phyloP scores from a whole-genome alignment of 345 rosid genomes.

The Brassica nigra region DNA sequence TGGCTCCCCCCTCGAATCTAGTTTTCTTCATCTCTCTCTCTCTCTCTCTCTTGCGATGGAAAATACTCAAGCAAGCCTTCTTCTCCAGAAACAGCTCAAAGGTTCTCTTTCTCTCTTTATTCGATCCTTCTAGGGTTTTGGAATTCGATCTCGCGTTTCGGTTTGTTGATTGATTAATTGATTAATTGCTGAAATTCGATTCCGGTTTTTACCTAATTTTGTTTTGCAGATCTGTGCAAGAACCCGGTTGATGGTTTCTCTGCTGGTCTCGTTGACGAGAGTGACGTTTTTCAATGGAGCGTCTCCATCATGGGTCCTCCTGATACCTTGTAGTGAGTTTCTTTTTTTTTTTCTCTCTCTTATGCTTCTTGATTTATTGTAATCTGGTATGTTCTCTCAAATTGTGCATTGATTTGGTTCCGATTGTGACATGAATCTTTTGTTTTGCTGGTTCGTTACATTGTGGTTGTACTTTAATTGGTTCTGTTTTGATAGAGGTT shows the following conservation, averaged over 20 bases:
- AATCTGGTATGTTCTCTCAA: too few relatives aligned
- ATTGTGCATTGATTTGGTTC: too few relatives aligned
- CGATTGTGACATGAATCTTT: too few relatives aligned
- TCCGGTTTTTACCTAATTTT: conserved; percentile 3
- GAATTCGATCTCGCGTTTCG: not conserved
- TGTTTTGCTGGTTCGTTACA: not conserved
- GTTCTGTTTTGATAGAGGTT: not conserved
- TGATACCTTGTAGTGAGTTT: conserved; percentile 75
- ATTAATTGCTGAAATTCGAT: not conserved
- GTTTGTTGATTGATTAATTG: not conserved
- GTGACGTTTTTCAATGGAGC: conserved; percentile 75
- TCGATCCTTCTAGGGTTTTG: not conserved
- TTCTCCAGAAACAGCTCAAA: conserved; percentile 81
- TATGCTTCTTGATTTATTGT: not conserved
- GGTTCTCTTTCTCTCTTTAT: conserved; percentile 43
- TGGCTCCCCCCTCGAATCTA: conserved; percentile 28
- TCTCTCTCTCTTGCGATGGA: conserved; percentile 41
- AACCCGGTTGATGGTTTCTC: conserved; percentile 94
- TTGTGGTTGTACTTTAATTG: not conserved
- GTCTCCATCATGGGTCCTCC: conserved; percentile 90
- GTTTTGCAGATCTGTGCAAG: conserved; percentile 78
- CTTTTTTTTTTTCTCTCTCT: too few relatives aligned
- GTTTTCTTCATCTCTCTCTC: conserved; percentile 20
- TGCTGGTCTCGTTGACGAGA: conserved; percentile 84
- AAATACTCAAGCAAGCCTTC: conserved; percentile 61